Conservation (phyloP, 2,329 filamentous ascomycete genomes). For the Colletotrichum sp. region DNA sequence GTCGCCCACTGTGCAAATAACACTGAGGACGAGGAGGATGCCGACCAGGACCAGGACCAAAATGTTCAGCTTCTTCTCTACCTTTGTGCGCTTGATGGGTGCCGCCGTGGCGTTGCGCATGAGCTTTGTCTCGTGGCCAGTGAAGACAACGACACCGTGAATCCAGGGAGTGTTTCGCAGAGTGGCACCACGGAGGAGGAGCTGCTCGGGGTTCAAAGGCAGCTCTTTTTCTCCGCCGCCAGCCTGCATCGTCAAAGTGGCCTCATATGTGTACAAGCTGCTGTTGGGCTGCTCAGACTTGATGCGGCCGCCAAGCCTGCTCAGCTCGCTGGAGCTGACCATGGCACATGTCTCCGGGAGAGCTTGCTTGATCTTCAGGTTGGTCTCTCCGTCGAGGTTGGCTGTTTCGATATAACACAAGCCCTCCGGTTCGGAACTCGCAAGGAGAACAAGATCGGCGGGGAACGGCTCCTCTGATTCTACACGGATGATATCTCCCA, state of each 20-base stretch:
- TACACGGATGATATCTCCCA: conserved; percentile 91
- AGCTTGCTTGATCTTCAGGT: conserved; percentile 97
- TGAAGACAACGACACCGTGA: conserved; percentile 95
- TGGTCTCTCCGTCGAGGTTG: conserved; percentile 96
- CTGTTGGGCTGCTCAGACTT: conserved; percentile 98
- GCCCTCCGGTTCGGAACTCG: conserved; percentile 95
- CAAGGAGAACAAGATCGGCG: conserved; percentile 88
- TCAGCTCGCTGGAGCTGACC: conserved; percentile 86
- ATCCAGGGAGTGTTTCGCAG: conserved; percentile 97
- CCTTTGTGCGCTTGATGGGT: conserved; percentile 96
- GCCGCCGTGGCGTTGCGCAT: conserved; percentile 98
- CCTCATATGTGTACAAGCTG: conserved; percentile 97
- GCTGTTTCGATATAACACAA: conserved; percentile 99
- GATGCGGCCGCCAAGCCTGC: conserved; percentile 82
- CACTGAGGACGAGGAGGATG: conserved; percentile 82
- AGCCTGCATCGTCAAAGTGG: conserved; percentile 87
- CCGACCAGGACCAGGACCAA: conserved; percentile 90
- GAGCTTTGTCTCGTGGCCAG: conserved; percentile 96
- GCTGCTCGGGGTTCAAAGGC: conserved; percentile 87
- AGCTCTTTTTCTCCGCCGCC: conserved; percentile 94
- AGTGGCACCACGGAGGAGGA: conserved; percentile 90
- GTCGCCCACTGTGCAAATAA: conserved; percentile 91
- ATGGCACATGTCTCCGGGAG: conserved; percentile 89
- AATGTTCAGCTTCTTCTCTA: conserved; percentile 91
- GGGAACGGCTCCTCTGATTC: conserved; percentile 96